Evolutionary conservation across 2,329 filamentous ascomycete genomes (phyloP).

Genomic region (Sphaerulina vaccinii): DNA sequence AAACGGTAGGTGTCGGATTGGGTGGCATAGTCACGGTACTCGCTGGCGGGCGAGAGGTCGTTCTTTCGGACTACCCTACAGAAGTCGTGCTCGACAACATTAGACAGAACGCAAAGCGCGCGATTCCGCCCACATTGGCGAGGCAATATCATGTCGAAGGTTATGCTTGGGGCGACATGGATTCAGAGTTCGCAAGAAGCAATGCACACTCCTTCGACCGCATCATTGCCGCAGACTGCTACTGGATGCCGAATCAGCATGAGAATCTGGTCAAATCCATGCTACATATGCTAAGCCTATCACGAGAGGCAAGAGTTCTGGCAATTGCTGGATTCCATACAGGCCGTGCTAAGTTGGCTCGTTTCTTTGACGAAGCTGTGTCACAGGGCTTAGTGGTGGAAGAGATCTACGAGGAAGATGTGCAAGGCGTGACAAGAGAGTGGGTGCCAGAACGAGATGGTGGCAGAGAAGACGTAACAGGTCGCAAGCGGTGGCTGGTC

Average conservation of each 20-base stretch:
- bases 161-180: conserved; percentile 64
- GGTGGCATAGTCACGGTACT: conserved; percentile 48
- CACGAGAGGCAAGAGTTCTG: conserved; percentile 54
- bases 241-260: conserved; percentile 75
- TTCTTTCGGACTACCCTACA: conserved; percentile 68
- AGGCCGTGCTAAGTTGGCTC: conserved; percentile 62
- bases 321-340: conserved; percentile 73
- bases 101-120: conserved; percentile 56
- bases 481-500: conserved; percentile 70
- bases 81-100: conserved; percentile 60
- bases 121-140: conserved; percentile 43
- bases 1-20: conserved; percentile 44
- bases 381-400: conserved; percentile 60
- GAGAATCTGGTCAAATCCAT: conserved; percentile 63
- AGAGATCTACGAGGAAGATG: conserved; percentile 67
- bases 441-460: conserved; percentile 59
- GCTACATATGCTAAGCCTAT: conserved; percentile 61
- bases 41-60: conserved; percentile 50
- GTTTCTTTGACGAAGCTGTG: conserved; percentile 61
- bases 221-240: conserved; percentile 68
- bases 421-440: conserved; percentile 59
- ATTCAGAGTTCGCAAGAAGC: conserved; percentile 41
- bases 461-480: conserved; percentile 60
- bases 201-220: conserved; percentile 54
- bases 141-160: conserved; percentile 42